Evolutionary conservation across 345 rosid genomes (phyloP).

Genomic region (Punica granatum): DNA sequence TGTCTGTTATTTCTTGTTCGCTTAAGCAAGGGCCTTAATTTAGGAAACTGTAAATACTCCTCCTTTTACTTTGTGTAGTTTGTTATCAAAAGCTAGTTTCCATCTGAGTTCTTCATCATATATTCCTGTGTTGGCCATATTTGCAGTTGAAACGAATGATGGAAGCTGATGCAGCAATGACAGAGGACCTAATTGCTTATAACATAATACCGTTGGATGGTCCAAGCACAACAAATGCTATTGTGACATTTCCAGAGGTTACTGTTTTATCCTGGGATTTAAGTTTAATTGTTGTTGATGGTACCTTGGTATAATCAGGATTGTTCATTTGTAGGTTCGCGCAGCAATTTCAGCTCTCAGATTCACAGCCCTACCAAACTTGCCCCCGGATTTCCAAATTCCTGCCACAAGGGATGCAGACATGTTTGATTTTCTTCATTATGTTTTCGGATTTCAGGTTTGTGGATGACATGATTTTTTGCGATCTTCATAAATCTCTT

Average conservation of each 20-base stretch:
- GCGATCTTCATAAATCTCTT: not conserved
- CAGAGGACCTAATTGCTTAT: constrained; percentile 83
- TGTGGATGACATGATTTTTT: constrained; percentile 10
- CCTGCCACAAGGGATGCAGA: constrained; percentile 69
- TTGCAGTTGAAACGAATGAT: constrained; percentile 75
- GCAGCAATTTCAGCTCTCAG: constrained; percentile 70
- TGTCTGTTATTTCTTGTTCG: not conserved
- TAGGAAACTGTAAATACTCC: not conserved
- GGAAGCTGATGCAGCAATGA: constrained; percentile 90
- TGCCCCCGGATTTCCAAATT: constrained; percentile 62
- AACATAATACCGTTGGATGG: constrained; percentile 85
- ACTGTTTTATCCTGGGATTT: constrained; percentile 9
- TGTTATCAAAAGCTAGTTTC: not conserved
- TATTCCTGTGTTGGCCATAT: constrained; percentile 5
- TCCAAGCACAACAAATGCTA: constrained; percentile 61
- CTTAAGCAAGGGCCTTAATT: not conserved
- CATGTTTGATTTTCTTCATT: constrained; percentile 83
- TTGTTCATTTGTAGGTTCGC: constrained; percentile 45
- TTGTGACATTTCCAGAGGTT: constrained; percentile 76
- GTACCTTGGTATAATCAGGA: constrained; percentile 4
- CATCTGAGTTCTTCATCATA: not conserved
- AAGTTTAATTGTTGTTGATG: constrained; percentile 14
- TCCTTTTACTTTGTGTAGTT: no score
- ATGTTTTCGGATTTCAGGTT: constrained; percentile 94
- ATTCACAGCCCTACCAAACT: constrained; percentile 53